Evolutionary conservation across 2,329 filamentous ascomycete genomes (phyloP), one percentile per base, ranked within the genome.

Genomic region (Xylaria sp.): DNA sequence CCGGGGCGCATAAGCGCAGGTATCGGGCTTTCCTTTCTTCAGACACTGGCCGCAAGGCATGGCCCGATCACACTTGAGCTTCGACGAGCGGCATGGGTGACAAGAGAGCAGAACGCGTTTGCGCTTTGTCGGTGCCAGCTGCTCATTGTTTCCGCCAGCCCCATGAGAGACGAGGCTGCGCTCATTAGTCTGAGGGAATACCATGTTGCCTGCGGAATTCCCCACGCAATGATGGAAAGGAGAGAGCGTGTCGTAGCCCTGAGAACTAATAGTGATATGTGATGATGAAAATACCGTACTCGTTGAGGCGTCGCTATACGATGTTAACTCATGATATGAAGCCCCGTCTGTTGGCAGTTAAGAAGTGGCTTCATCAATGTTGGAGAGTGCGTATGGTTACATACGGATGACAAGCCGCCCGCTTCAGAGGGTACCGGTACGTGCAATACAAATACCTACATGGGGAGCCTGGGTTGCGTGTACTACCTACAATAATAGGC

Each of bases 21-120:
- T 68, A 1, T 78, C 76, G 1, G 72, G 68, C 46, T 76, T 76
- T 39, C 74, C 78, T 65, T 80, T 82, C 63, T 80, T 81, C 44
- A 75, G 65, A 66, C 81, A 84, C 69, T 83, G 80, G 9, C 73
- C 69, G 69, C 82, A 85, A 53, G 82, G 82, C 49, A 76, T 68
- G 4, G 71, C 70, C 54, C 82, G 79, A 67, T 85, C 80, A 69
- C 82, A 85, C 65, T 83, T 84, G 34, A 83, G 76, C 72, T 84
- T 84, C 46, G 80, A 83, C 57, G 66, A 60, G 54, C 81, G 80
- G 64, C 81, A 84, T 2, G 79, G 76, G 6, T 72, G 78, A 63
- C 81, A 84, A 2, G 79, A 82, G 19, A 83, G 77, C 2, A 82
- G 73, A 19, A 82, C 72, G 39, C 81, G 76, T 18, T 74, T 75